Conservation (phyloP, 208 protist genomes). For the Endotrypanum monterogeii region DNA sequence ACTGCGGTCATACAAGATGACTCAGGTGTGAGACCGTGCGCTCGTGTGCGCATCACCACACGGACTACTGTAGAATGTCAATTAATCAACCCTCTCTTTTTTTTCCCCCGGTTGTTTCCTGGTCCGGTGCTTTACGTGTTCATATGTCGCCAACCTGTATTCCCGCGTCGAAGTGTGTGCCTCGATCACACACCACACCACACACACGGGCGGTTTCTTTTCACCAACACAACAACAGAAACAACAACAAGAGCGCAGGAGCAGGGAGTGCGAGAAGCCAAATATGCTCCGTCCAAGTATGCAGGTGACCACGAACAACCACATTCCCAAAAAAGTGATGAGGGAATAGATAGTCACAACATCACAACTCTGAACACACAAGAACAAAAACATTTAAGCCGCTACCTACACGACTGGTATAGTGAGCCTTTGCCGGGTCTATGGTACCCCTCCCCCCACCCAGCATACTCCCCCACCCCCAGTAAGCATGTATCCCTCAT, state of each 20-base stretch:
- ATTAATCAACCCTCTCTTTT: not conserved
- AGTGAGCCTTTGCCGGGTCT: too few species aligned
- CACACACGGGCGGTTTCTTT: too few species aligned
- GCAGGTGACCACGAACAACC: not conserved
- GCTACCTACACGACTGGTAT: too few species aligned
- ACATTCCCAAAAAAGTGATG: too few species aligned
- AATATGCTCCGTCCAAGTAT: not conserved
- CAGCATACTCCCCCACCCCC: not conserved
- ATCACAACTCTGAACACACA: too few species aligned
- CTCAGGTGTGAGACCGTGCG: not conserved
- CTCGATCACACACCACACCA: too few species aligned
- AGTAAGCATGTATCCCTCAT: too few species aligned
- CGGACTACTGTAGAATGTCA: not conserved
- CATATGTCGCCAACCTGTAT: not conserved
- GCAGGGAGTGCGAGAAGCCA: not conserved
- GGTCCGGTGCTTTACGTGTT: not conserved
- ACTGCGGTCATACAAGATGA: not conserved
- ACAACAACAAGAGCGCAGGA: not conserved
- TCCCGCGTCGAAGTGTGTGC: not conserved
- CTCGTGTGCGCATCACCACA: not conserved
- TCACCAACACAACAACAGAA: not conserved
- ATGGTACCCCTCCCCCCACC: too few species aligned
- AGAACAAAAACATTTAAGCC: too few species aligned
- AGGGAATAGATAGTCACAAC: too few species aligned
- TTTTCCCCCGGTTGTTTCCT: not conserved